Evolutionary conservation across 192 early-diverging fungal genomes (phyloP).

Genomic region (Jimgerdemannia lactiflua): DNA sequence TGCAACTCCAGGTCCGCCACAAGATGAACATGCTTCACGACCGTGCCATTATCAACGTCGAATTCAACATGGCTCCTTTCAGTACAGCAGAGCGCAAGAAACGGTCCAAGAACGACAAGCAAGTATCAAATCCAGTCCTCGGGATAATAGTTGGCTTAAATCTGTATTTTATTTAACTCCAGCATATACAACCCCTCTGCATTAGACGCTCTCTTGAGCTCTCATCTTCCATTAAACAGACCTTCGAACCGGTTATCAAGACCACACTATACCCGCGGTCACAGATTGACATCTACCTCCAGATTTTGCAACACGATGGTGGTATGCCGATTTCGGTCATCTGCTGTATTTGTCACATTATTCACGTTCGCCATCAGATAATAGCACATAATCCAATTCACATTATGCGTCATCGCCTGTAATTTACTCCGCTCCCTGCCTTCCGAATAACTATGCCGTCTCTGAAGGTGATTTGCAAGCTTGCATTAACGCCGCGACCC

Average conservation of each 20-base stretch:
- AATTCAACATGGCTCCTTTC: slow-evolving; percentile 90
- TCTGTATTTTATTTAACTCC: not conserved
- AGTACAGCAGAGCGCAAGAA: slow-evolving; percentile 84
- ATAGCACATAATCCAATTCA: no score
- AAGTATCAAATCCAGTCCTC: not conserved
- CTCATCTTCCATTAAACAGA: slow-evolving; percentile 80
- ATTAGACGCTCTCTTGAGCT: slow-evolving; percentile 81
- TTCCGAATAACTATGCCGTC: not conserved
- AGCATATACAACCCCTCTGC: not conserved
- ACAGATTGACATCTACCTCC: slow-evolving; percentile 91
- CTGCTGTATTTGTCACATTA: not conserved
- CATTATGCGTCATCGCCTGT: no score
- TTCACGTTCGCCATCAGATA: not conserved
- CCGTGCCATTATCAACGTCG: slow-evolving; percentile 80
- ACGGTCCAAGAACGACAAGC: slow-evolving; percentile 86
- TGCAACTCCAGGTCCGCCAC: slow-evolving; percentile 44
- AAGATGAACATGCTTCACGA: slow-evolving; percentile 60
- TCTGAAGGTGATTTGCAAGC: slow-evolving; percentile 50
- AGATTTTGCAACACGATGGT: slow-evolving; percentile 93
- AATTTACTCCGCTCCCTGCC: no score
- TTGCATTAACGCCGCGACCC: slow-evolving; percentile 80
- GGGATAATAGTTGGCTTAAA: not conserved
- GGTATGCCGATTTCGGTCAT: slow-evolving; percentile 35
- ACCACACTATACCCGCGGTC: slow-evolving; percentile 75
- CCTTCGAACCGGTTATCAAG: slow-evolving; percentile 88